A percentile compares a stretch with the other conserved stretches of the same genome.
phyloP scores from a whole-genome alignment of 2,329 filamentous ascomycete species.

The Colletotrichum sp. region DNA sequence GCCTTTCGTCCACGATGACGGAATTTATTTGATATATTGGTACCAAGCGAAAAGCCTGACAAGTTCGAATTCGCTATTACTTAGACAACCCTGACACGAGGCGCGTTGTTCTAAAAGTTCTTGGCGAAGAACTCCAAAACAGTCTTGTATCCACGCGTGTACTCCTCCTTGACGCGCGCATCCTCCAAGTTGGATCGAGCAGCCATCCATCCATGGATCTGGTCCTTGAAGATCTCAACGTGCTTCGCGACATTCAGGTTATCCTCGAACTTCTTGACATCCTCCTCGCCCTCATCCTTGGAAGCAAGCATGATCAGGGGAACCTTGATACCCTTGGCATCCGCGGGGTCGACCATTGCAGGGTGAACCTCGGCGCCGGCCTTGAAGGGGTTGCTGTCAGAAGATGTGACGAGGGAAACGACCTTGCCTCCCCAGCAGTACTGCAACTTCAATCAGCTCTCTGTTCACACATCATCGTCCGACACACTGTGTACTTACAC shows the following conservation, averaged over 20 bases:
- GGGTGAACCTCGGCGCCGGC: conserved; percentile 60
- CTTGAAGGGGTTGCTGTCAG: conserved; percentile 59
- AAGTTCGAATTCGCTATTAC: no score
- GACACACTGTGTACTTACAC: conserved; percentile 54
- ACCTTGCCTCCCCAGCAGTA: conserved; percentile 79
- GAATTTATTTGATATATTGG: no score
- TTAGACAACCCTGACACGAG: no score
- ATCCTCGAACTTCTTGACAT: conserved; percentile 61
- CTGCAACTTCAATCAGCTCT: conserved; percentile 27
- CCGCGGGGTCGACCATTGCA: conserved; percentile 67
- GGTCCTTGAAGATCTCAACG: conserved; percentile 69
- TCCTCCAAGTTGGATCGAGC: conserved; percentile 65
- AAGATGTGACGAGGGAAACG: conserved; percentile 54
- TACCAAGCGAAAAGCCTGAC: no score
- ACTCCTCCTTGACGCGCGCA: conserved; percentile 63
- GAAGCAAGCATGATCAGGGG: conserved; percentile 70
- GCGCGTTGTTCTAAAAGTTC: conserved; percentile 38
- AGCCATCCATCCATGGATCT: conserved; percentile 79
- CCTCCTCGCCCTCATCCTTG: conserved; percentile 63
- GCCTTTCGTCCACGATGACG: no score
- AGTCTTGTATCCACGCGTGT: conserved; percentile 64
- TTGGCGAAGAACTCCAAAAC: conserved; percentile 63
- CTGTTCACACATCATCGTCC: no score
- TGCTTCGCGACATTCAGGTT: conserved; percentile 59
- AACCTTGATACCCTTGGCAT: conserved; percentile 64